Evolutionary conservation across 208 protist species (phyloP), one percentile per base, ranked within the genome.

Genomic region (Wallacemonas sp.): DNA sequence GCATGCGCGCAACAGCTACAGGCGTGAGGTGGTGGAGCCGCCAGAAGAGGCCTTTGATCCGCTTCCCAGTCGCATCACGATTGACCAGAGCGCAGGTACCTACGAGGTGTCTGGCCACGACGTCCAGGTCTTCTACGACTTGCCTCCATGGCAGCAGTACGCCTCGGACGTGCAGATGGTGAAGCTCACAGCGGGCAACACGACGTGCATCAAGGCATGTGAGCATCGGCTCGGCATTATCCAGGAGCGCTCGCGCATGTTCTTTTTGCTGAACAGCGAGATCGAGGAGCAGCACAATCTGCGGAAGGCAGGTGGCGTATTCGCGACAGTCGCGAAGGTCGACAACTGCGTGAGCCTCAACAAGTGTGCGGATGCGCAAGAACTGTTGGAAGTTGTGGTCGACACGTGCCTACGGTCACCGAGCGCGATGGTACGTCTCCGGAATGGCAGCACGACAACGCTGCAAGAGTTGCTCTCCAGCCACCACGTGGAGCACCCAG

Each of bases 211-310:
- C 26, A 83, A 78, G 13, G 87, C 89, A 8, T 97, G 92, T 63
- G 75, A 76, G 26, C 88, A 97, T 50, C 84, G 92, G 19, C 77
- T 97, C 26, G 89, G 88, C 46, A 97, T 97, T 74, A 92, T 97
- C 64, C 87, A 97, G 69, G 87, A 95, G 70, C 90, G 87, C 29
- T 94, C 86, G n/a, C 72, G 87, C 57, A 95, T 97, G 85, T 94
- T 95, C 62, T 93, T 94, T 60, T 60, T 94, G 19, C 85, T 95
- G 44, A 97, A 97, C 63, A 79, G 84, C 2, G 85, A 94, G 63
- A 88, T 94, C 66, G 89, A 95, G 60, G 86, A 92, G 68, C 78
- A 78, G 64, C 76, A 89, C 17, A 83, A 81, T 66, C 76, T 85
- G 44, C 78, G 81, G 38, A 91, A 92, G 44, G 83, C 78, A 37